Base-by-base conservation (phyloP, 129 eudicot species). In the Flaveria robusta region DNA sequence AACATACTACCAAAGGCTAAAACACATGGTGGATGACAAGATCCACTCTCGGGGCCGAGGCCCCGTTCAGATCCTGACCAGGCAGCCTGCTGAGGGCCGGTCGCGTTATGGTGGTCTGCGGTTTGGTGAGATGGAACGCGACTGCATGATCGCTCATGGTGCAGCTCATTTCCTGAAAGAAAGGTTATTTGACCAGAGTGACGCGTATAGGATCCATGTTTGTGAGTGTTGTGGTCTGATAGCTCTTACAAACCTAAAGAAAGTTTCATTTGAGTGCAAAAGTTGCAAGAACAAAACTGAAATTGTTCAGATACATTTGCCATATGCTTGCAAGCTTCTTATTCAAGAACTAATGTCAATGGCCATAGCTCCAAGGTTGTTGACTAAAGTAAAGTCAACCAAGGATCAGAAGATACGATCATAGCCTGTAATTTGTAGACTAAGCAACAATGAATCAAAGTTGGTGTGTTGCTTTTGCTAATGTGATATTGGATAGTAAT, bases 1-100 rank as follows among this genome's bases (percentile, higher is more conserved):
- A 13, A 93, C 98, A 20, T 93, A 93, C 80, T 93, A 93, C 83
- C 98, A 93, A 74, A 75, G 98, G 50, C 64, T 93, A 71, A 93
- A 93, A 86, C 98, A 93, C 82, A 93, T 93, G 98, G 98, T 93
- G 34, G 98, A 93, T 43, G 98, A 93, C 70, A 93, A 90, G 81
- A 93, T 93, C 34, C 98, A 93, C 72, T 93, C 97, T 43, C 95
- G 98, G 66, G 98, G 98, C 20, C 82, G 98, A 10, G 98, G 98
- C 4, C 98, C 97, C 2, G 97, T 93, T 6, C 98, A 93, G 83
- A 93, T 93, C 60, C 88, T 93, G 13, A 93, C 98, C 0, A 82
- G 97, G 77, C 98, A 93, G 81, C 98, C 98, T 9, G 98, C 98
- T 3, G 98, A 93, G 74, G 98, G 98, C 13, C 82, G 98, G 58